These are phyloP conservation scores for Novymonas esmeraldas DNA, from an alignment of 208 protist genomes.

Conservation along the genomic window DNA sequence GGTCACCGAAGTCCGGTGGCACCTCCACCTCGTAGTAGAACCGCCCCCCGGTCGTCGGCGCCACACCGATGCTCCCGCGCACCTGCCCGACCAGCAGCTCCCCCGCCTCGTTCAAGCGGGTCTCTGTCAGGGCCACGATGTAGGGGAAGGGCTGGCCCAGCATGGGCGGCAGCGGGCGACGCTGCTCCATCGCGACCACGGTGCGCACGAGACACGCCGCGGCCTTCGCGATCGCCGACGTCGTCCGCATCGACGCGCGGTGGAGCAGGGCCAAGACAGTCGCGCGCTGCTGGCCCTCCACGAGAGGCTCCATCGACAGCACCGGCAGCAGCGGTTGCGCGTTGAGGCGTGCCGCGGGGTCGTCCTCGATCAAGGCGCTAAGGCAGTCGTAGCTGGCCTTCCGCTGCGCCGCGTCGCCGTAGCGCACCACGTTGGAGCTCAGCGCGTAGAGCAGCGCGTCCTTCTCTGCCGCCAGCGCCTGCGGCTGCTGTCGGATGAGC, in stretches of 20 bases:
- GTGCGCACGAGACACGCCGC: slow-evolving; percentile 58
- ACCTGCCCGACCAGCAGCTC: slow-evolving; percentile 85
- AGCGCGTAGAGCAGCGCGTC: slow-evolving; percentile 79
- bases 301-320: slow-evolving; percentile 48
- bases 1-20: slow-evolving; percentile 54
- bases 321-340: slow-evolving; percentile 46
- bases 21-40: slow-evolving; percentile 89
- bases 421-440: slow-evolving; percentile 43
- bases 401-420: slow-evolving; percentile 38
- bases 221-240: slow-evolving; percentile 47
- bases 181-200: slow-evolving; percentile 62
- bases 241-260: slow-evolving; percentile 43
- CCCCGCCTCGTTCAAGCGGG: slow-evolving; percentile 66
- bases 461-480: slow-evolving; percentile 37
- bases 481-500: slow-evolving; percentile 49
- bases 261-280: slow-evolving; percentile 72
- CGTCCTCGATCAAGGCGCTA: slow-evolving; percentile 68
- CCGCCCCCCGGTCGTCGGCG: slow-evolving; percentile 54
- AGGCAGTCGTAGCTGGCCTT: slow-evolving; percentile 61
- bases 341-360: slow-evolving; percentile 39
- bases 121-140: slow-evolving; percentile 72
- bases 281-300: slow-evolving; percentile 64
- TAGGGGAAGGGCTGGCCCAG: slow-evolving; percentile 65
- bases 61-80: slow-evolving; percentile 75
- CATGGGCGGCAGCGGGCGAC: slow-evolving; percentile 48